These are phyloP conservation scores for Tympanopsis confertula DNA, from an alignment of 2,329 filamentous ascomycete species.

Conservation along the genomic window DNA sequence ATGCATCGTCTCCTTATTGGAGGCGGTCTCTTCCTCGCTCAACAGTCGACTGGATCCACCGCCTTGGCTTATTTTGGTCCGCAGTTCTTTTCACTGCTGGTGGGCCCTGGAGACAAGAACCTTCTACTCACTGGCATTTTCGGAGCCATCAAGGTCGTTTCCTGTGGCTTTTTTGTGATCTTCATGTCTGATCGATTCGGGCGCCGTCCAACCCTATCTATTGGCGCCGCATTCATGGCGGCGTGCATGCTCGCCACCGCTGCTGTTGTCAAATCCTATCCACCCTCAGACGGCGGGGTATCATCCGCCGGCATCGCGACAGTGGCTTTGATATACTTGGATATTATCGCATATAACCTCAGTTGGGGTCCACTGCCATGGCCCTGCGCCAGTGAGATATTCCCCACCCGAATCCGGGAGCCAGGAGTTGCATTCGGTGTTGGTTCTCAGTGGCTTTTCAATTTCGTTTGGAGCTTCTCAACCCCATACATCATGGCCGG, in stretches of 20 bases:
- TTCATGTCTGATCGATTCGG: conserved; percentile 36
- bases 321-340: conserved; percentile 36
- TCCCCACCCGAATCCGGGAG: conserved; percentile 36
- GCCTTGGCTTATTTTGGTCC: conserved; percentile 37
- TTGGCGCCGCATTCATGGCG: conserved; percentile 35
- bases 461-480: conserved; percentile 33
- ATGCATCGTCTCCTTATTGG: conserved; percentile 7
- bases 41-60: conserved; percentile 36
- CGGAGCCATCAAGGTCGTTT: conserved; percentile 35
- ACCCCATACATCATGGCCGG: conserved; percentile 34
- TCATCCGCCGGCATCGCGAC: conserved; percentile 30
- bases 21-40: conserved; percentile 7
- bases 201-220: conserved; percentile 32
- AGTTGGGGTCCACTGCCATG: conserved; percentile 40
- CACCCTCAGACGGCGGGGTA: conserved; percentile 16
- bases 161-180: conserved; percentile 30
- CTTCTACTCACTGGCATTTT: conserved; percentile 40
- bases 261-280: conserved; percentile 19
- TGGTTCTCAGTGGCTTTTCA: conserved; percentile 36
- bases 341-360: conserved; percentile 37
- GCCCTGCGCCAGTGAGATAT: conserved; percentile 37
- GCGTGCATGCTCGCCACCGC: conserved; percentile 39
- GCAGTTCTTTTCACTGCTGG: conserved; percentile 32
- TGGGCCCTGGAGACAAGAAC: conserved; percentile 31
- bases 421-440: conserved; percentile 35